Percentiles rank a stretch among this genome's conserved stretches.
phyloP scores from a whole-genome alignment of 2,329 filamentous ascomycete genomes.

The Chrysosporium keratinophilum region DNA sequence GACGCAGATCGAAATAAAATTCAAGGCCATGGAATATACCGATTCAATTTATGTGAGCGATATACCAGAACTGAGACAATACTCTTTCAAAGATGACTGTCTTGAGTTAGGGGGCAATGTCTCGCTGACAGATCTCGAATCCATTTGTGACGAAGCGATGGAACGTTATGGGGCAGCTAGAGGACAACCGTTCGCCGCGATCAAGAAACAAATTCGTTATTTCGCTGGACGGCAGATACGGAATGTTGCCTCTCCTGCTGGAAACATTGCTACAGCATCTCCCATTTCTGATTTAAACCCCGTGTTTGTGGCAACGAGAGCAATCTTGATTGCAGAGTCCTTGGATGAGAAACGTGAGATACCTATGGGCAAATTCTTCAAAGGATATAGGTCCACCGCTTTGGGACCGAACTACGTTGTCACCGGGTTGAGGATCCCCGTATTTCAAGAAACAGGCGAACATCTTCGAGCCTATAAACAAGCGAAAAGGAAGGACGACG shows the following conservation, averaged over 20 bases:
- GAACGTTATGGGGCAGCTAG: constrained; percentile 60
- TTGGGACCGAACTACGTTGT: constrained; percentile 74
- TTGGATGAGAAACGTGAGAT: constrained; percentile 64
- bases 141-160: constrained; percentile 68
- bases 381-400: constrained; percentile 76
- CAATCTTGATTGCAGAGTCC: constrained; percentile 70
- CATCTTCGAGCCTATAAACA: constrained; percentile 90
- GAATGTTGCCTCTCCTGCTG: constrained; percentile 93
- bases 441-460: constrained; percentile 64
- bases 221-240: constrained; percentile 93
- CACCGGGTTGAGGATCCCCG: constrained; percentile 72
- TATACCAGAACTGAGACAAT: constrained; percentile 78
- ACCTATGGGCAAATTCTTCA: constrained; percentile 89
- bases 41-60: constrained; percentile 89
- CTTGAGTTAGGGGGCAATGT: constrained; percentile 93
- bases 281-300: constrained; percentile 96
- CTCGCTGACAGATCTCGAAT: constrained; percentile 79
- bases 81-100: constrained; percentile 64
- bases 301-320: constrained; percentile 78
- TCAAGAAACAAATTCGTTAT: constrained; percentile 86
- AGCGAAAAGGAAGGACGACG: constrained; percentile 92
- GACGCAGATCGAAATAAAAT: constrained; percentile 96
- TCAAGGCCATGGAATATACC: constrained; percentile 86
- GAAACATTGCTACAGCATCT: constrained; percentile 86
- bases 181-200: constrained; percentile 77